A percentile compares a stretch with the other conserved stretches of the same genome.
phyloP scores from a whole-genome alignment of 139 green algal genomes.

The Pseudopediastrum boryanum region DNA sequence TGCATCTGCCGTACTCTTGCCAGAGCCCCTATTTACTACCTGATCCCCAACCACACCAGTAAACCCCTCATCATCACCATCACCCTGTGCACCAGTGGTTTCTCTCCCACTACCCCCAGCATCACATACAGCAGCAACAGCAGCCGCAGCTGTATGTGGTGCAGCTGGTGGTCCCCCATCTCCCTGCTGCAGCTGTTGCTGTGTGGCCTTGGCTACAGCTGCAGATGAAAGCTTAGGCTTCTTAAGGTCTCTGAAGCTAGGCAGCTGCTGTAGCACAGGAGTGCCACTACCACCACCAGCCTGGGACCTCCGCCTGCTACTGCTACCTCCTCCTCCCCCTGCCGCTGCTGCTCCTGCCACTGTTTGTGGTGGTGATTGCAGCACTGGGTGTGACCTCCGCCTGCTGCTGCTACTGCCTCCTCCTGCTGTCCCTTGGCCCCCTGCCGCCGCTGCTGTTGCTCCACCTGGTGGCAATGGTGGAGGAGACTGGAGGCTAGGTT shows the following conservation, averaged over 20 bases:
- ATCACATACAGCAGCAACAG: background rate
- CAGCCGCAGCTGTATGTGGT: background rate
- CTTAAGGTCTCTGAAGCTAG: background rate
- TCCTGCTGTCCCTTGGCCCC: background rate
- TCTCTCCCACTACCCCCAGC: background rate
- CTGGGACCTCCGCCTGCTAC: background rate
- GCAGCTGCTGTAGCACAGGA: background rate
- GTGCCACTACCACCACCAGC: background rate
- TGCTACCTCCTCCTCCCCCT: background rate
- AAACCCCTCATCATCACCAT: slow-evolving; percentile 8
- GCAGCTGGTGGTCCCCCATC: background rate
- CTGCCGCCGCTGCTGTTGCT: background rate
- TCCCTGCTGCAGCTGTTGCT: slow-evolving; percentile 13
- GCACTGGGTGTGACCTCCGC: background rate
- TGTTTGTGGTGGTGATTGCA: too few relatives aligned
- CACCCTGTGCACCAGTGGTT: background rate
- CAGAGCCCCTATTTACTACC: too few relatives aligned
- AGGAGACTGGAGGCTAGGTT: too few relatives aligned
- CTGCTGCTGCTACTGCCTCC: slow-evolving; percentile 2
- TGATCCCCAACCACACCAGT: too few relatives aligned
- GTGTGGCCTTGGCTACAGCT: background rate
- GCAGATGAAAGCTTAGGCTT: slow-evolving; percentile 7
- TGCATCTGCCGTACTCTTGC: too few relatives aligned
- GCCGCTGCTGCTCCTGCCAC: too few relatives aligned
- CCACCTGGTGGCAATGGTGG: too few relatives aligned